Percentiles rank a stretch among this genome's conserved stretches.
phyloP scores from a whole-genome alignment of 2,329 filamentous ascomycete genomes.

The Oidium heveae region DNA sequence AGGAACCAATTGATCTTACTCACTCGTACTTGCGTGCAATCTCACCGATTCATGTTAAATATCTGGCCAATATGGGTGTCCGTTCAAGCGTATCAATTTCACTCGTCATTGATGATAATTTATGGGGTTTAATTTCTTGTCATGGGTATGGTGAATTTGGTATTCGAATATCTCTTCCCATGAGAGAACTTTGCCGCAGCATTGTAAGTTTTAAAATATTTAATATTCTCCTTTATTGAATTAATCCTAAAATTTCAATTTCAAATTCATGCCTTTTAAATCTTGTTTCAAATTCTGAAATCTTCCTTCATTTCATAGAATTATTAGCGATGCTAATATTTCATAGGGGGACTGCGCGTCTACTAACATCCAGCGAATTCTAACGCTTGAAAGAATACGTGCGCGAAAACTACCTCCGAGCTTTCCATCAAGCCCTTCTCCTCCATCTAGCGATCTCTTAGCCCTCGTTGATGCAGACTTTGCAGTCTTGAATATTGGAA shows the following conservation, averaged over 20 bases:
- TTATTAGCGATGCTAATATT: not conserved
- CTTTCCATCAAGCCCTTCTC: not conserved
- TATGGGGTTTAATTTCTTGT: conserved; percentile 74
- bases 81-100: conserved; percentile 82
- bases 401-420: conserved; percentile 2
- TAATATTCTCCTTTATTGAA: not conserved
- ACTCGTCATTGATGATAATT: conserved; percentile 36
- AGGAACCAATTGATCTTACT: conserved; percentile 53
- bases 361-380: conserved; percentile 6
- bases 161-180: conserved; percentile 70
- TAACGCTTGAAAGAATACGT: conserved; percentile 5
- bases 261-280: too few species aligned
- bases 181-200: conserved; percentile 69
- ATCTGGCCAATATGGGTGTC: conserved; percentile 65
- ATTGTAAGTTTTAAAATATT: conserved; percentile 20
- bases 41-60: conserved; percentile 71
- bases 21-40: conserved; percentile 69
- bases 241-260: too few species aligned
- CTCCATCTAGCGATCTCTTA: conserved; percentile 6
- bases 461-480: conserved; percentile 8
- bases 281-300: too few species aligned
- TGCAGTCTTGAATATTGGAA: conserved; percentile 7
- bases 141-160: conserved; percentile 51
- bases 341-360: conserved; percentile 8
- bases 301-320: too few species aligned